Percentiles rank a stretch among this genome's conserved stretches.
phyloP scores from a whole-genome alignment of 805 yeast genomes.

The Metschnikowia drakensbergensis region DNA sequence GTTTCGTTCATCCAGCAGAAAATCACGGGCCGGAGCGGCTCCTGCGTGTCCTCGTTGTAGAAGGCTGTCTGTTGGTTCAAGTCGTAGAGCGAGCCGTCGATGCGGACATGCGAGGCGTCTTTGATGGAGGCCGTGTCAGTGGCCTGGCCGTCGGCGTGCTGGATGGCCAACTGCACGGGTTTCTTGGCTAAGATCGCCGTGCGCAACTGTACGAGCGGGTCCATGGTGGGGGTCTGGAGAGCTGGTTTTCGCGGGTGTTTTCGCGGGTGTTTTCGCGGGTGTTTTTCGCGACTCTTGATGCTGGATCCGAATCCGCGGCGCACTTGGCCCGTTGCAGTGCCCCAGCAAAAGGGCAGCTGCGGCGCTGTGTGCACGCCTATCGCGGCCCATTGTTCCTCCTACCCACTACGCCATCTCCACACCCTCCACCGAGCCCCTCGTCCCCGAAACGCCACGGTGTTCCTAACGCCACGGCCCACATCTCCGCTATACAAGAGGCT shows the following conservation, averaged over 20 bases:
- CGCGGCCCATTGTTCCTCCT: too few species aligned
- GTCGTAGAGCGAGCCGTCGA: constrained; percentile 26
- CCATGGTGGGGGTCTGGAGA: constrained; percentile 10
- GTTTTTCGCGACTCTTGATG: constrained; percentile 3
- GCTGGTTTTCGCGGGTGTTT: constrained; percentile 2
- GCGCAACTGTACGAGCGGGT: constrained; percentile 26
- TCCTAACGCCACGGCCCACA: too few species aligned
- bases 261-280: neutral
- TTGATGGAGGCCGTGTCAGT: constrained; percentile 24
- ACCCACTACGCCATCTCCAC: too few species aligned
- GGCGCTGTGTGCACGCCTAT: neutral
- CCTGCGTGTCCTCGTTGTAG: constrained; percentile 45
- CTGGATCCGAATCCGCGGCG: neutral
- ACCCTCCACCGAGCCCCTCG: too few species aligned
- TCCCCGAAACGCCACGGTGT: too few species aligned
- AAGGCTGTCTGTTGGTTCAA: constrained; percentile 54
- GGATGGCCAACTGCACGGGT: constrained; percentile 22
- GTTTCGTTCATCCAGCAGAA: constrained; percentile 79
- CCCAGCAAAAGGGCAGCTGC: too few species aligned
- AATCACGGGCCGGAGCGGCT: constrained; percentile 56
- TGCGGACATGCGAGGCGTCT: constrained; percentile 33
- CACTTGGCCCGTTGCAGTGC: too few species aligned
- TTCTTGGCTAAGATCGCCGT: constrained; percentile 22
- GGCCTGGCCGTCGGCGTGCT: constrained; percentile 7
- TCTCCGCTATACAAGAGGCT: too few species aligned